Base-by-base conservation (phyloP, 352 stramenopile genomes). In the Blastocystis hominis region DNA sequence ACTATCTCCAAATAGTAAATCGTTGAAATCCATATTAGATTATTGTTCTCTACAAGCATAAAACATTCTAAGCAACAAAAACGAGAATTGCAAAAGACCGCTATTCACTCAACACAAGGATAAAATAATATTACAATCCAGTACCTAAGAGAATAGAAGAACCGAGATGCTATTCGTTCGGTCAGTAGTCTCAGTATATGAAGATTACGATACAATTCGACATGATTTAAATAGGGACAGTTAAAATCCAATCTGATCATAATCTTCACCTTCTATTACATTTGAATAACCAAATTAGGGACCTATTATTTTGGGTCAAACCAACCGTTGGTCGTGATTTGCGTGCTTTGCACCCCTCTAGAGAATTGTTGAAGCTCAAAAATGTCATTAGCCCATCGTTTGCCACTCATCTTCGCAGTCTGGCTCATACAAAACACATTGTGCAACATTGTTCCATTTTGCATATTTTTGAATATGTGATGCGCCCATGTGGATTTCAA, bases 71-170 rank as follows among this genome's bases (percentile, higher is more conserved):
- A 56, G n/a, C 6, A 36, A 40, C 30, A 77, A 77, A 54, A 55
- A 77, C 66, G 50, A 36, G 34, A 77, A 53, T 55, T 77, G 66
- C 66, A 77, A 56, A 46, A 77, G 66, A 77, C 36, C 66, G 44
- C 66, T 77, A 77, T 77, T 77, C 66, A 36, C 40, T 53, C 50
- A 36, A 36, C 50, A 77, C 44, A 77, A 54, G 36, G 24, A 46
- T 38, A 77, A 17, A 77, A 47, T 77, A 54, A 30, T 77, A 20
- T 17, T 47, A 38, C 36, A 55, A 77, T 77, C 66, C 66, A 56
- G 50, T 77, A 47, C 36, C 38, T 56, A 47, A 38, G 50, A 77
- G 66, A 77, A 77, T 47, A 77, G 36, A 56, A 56, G 55, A 47
- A 56, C 6, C n/a, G 36, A 55, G 17, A 53, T 77, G 38, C 38